Percentiles rank a stretch among this genome's conserved stretches.
Conservation (phyloP, 2,329 filamentous ascomycete species). For the Akanthomyces muscarius region DNA sequence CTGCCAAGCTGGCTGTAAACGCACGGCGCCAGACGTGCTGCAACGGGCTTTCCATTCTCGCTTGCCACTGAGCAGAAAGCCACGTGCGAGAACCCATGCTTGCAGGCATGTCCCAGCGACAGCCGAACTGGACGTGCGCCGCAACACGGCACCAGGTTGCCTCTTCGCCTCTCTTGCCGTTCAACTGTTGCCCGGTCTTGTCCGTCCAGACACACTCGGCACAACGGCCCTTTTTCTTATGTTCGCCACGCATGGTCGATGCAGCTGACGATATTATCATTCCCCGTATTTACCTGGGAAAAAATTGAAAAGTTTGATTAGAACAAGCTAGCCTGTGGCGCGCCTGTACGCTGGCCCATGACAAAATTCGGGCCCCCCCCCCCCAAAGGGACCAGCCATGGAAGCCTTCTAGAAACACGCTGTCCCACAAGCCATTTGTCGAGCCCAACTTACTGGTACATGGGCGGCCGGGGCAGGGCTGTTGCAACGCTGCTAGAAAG, state of each 20-base stretch:
- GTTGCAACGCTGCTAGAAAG: not conserved
- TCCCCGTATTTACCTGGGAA: not conserved
- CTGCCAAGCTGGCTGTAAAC: not conserved
- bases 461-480: conserved; percentile 6
- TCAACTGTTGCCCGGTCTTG: too few relatives aligned
- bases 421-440: conserved; percentile 8
- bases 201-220: not conserved
- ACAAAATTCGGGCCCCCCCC: not conserved
- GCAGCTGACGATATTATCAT: not conserved
- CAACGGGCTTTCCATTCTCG: not conserved
- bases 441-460: not conserved
- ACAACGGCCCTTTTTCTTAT: not conserved
- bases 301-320: conserved; percentile 11
- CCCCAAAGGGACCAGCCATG: not conserved
- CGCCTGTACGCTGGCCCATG: not conserved
- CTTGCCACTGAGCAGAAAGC: not conserved
- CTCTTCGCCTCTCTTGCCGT: too few relatives aligned
- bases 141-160: not conserved
- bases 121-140: not conserved
- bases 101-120: conserved; percentile 2
- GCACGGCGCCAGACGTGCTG: not conserved
- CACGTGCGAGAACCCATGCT: not conserved
- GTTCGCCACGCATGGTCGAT: not conserved
- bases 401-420: conserved; percentile 15
- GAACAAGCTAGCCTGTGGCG: not conserved